Evolutionary conservation across 2,329 filamentous ascomycete species (phyloP).

Genomic region (Fonsecaea multimorphosa): DNA sequence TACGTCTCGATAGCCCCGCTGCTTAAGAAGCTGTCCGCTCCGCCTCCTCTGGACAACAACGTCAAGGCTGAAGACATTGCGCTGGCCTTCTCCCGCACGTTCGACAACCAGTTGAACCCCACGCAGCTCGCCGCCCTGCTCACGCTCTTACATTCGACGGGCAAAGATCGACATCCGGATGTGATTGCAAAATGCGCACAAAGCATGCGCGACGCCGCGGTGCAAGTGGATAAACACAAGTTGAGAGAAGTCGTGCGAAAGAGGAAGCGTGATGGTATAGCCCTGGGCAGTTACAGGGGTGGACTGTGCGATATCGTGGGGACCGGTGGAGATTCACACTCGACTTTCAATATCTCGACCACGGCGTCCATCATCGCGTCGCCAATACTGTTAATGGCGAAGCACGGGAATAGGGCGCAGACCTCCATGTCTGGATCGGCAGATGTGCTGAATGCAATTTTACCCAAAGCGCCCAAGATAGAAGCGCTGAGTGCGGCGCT

Average conservation of each 20-base stretch:
- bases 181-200: constrained; percentile 84
- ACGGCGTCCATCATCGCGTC: constrained; percentile 92
- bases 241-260: constrained; percentile 64
- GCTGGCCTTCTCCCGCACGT: constrained; percentile 86
- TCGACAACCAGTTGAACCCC: constrained; percentile 85
- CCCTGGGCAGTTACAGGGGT: constrained; percentile 76
- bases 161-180: constrained; percentile 80
- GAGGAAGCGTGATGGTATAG: constrained; percentile 53
- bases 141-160: constrained; percentile 90
- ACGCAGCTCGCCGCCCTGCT: constrained; percentile 86
- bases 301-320: constrained; percentile 95
- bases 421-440: constrained; percentile 96
- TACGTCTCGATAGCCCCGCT: constrained; percentile 55
- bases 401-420: constrained; percentile 94
- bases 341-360: constrained; percentile 98
- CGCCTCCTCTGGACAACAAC: constrained; percentile 51
- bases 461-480: constrained; percentile 74
- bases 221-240: constrained; percentile 68
- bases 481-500: constrained; percentile 74
- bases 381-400: constrained; percentile 81
- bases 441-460: constrained; percentile 80
- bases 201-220: constrained; percentile 82
- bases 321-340: constrained; percentile 93
- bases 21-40: constrained; percentile 53
- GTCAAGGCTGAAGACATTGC: constrained; percentile 84